Base-by-base conservation (phyloP, 1,284 basidiomycete genomes). In the Sporisorium sorghi region DNA sequence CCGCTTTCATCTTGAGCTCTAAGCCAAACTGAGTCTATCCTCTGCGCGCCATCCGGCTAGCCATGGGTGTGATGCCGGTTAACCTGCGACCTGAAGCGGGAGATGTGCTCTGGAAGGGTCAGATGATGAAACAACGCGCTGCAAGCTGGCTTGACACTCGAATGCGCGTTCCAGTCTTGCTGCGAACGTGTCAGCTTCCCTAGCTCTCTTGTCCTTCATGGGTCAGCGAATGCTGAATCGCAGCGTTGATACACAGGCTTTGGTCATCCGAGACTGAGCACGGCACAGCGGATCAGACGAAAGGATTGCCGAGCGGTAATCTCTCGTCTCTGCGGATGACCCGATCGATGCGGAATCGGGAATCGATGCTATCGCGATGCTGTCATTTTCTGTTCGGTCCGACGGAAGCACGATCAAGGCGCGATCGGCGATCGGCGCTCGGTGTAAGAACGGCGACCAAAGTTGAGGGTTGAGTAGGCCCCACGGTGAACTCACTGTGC, bases 81-180 rank as follows among this genome's bases (percentile, higher is more conserved):
- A n/a, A n/a, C n/a, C n/a, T n/a, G n/a, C n/a, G n/a, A n/a, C n/a
- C n/a, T n/a, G n/a, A n/a, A n/a, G n/a, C n/a, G n/a, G n/a, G n/a
- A n/a, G n/a, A n/a, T n/a, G n/a, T n/a, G n/a, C n/a, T 44, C 15
- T 19, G 24, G 15, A 5, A 11, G 33, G n/a, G n/a, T n/a, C n/a
- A n/a, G n/a, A n/a, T n/a, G 12, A 44, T 44, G 43, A 7, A 6
- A 44, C 40, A 23, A 42, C 40, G 19, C 12, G 42, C 12, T 23
- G n/a, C 19, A 12, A 43, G 23, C 14, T 17, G 2, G 33, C 30
- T 17, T 3, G 12, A 26, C n/a, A 19, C 21, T 51, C 19, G 24
- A 28, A 63, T 33, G 54, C 53, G 37, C 54, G 61, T 40, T 51
- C 61, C 61, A 19, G 35, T 63, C 54, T 52, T 52, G 49, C 54